phyloP scores from a whole-genome alignment of 148 eudicot genomes.

The Silene latifolia region DNA sequence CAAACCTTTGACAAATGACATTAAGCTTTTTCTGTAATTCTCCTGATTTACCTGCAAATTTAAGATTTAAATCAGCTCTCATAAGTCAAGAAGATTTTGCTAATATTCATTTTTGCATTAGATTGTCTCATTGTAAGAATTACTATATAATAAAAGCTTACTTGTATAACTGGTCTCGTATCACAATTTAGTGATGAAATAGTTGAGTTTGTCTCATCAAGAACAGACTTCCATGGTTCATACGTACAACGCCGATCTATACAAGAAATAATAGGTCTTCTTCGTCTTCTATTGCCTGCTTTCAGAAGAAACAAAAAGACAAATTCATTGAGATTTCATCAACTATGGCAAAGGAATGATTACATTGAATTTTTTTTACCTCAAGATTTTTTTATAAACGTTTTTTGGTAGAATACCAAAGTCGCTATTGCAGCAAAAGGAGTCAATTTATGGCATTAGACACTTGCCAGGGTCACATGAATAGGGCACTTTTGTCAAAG shows the following conservation, averaged over 20 bases:
- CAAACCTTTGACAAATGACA: slow-evolving; percentile 56
- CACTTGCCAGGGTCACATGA: too few species aligned
- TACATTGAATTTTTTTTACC: background rate
- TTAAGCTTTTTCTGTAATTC: slow-evolving; percentile 60
- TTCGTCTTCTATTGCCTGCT: slow-evolving; percentile 34
- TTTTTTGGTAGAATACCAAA: too few species aligned
- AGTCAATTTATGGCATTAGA: too few species aligned
- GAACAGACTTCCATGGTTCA: slow-evolving; percentile 25
- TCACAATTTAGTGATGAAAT: slow-evolving; percentile 17
- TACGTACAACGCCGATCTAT: slow-evolving; percentile 44
- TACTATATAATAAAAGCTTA: slow-evolving; percentile 20
- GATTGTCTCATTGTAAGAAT: background rate
- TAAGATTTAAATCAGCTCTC: background rate
- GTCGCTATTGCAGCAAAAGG: too few species aligned
- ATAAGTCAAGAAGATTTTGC: background rate
- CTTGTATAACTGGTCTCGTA: slow-evolving; percentile 27
- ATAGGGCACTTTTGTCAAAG: too few species aligned
- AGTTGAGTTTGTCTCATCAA: slow-evolving; percentile 17
- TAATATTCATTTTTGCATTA: background rate
- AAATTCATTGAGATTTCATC: background rate
- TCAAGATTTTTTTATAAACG: too few species aligned
- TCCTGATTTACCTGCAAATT: slow-evolving; percentile 40
- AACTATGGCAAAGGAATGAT: background rate
- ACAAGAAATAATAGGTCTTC: slow-evolving; percentile 9
- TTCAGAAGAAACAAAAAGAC: slow-evolving; percentile 6